Conservation (phyloP, 345 rosid species). For the Corymbia maculata region DNA sequence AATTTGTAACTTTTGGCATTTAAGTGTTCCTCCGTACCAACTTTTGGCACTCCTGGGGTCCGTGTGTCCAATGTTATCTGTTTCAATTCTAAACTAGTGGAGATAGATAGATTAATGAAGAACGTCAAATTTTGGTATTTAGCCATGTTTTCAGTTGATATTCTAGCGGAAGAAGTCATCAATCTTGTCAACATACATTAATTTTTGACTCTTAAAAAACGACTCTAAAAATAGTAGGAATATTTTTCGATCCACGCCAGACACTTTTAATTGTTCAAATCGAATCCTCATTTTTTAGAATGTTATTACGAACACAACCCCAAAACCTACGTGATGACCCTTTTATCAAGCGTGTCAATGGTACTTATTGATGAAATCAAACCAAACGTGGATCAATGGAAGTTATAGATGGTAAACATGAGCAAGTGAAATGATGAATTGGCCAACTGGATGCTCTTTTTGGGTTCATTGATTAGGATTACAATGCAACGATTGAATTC, state of each 20-base stretch:
- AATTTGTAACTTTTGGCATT: too few relatives aligned
- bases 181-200: neutral
- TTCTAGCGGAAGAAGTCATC: neutral
- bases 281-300: neutral
- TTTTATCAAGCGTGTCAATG: neutral
- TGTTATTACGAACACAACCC: neutral
- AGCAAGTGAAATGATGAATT: neutral
- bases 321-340: neutral
- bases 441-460: neutral
- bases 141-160: neutral
- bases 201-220: neutral
- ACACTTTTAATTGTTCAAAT: neutral
- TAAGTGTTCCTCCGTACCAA: too few relatives aligned
- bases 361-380: neutral
- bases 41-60: too few relatives aligned
- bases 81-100: neutral
- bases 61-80: too few relatives aligned
- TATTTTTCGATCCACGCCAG: neutral
- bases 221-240: neutral
- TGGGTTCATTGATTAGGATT: constrained; percentile 32
- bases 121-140: neutral
- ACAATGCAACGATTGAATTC: constrained; percentile 76
- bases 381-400: neutral
- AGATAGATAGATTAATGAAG: neutral
- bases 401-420: neutral